Percentiles rank a stretch among this genome's conserved stretches.
These are phyloP conservation scores for Begonia fuchsioides DNA, from an alignment of 306 rosid genomes.

Conservation along the genomic window DNA sequence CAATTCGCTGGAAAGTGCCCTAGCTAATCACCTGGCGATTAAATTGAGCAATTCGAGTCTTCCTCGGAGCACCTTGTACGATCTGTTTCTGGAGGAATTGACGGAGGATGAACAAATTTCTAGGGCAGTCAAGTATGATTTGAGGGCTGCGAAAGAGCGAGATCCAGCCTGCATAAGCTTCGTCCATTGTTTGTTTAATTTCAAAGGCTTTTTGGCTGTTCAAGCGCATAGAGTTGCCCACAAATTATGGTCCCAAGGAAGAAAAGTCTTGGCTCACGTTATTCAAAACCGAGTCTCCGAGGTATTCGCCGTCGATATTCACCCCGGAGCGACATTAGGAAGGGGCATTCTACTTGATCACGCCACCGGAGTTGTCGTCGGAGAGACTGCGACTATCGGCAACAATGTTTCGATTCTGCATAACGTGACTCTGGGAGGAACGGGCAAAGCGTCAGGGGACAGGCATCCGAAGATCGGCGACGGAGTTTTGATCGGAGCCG, in stretches of 20 bases:
- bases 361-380: conserved; percentile 82
- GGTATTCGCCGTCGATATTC: conserved; percentile 67
- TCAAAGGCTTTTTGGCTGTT: conserved; percentile 71
- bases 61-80: conserved; percentile 25
- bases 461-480: too few relatives aligned
- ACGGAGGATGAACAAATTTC: conserved; percentile 20
- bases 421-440: too few relatives aligned
- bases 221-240: conserved; percentile 75
- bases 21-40: conserved; percentile 42
- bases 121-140: conserved; percentile 27
- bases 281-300: conserved; percentile 78
- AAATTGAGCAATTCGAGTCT: conserved; percentile 39
- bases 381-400: conserved; percentile 90
- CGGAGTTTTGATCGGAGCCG: conserved; percentile 83
- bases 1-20: too few relatives aligned
- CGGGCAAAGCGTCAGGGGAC: too few relatives aligned
- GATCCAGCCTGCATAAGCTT: conserved; percentile 75
- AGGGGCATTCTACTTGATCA: conserved; percentile 70
- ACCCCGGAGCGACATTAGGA: conserved; percentile 77
- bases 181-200: conserved; percentile 58
- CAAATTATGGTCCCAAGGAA: conserved; percentile 44
- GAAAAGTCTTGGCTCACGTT: conserved; percentile 40
- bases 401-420: too few relatives aligned
- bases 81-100: conserved; percentile 33
- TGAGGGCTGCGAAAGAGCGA: too few relatives aligned